Evolutionary conservation across 2,329 filamentous ascomycete genomes (phyloP), one percentile per base, ranked within the genome.

Genomic region (Trichoderma endophyticum): DNA sequence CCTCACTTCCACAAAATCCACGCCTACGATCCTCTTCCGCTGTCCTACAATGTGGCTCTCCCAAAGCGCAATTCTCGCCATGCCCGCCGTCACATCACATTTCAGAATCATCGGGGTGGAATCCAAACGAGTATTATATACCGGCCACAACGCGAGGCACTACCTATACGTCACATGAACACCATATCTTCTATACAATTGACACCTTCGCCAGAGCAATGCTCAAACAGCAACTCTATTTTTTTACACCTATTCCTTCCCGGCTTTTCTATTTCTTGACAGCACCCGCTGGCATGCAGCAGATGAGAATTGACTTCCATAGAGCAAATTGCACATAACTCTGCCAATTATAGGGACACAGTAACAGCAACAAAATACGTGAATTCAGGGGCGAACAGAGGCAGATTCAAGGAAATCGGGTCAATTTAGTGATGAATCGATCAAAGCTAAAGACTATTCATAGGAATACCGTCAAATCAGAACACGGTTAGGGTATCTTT

Each of bases 31-130:
- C 9, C 71, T 78, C 21, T 72, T 77, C 72, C 71, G 65, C 8
- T 72, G 64, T 8, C 77, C 78, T 11, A 57, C 71, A 8, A n/a
- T 76, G 26, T 75, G 71, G 68, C 73, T 78, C 64, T 59, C 79
- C 21, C 77, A 78, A 1, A 77, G 74, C 9, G 70, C 76, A 8
- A 43, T 76, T 57, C 73, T 78, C 61, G 62, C 73, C 9, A 74
- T 77, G 8, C 76, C 77, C 11, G 66, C 75, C 8, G 75, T 74
- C 4, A 75, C 73, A 4, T 66, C 73, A 2, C 77, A 79, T 21
- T 74, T 75, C 2, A 75, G 75, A 12, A 73, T 75, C n/a, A 39
- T 77, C 43, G n/a, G 43, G 43, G n/a, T 12, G 43, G n/a, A 21
- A 21, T 21, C 8, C 18, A 51, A 11, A 9, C 43, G 9, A 51